A percentile compares a stretch with the other conserved stretches of the same genome.
phyloP scores from a whole-genome alignment of 169 alveolate species.

The Fabrea salina region DNA sequence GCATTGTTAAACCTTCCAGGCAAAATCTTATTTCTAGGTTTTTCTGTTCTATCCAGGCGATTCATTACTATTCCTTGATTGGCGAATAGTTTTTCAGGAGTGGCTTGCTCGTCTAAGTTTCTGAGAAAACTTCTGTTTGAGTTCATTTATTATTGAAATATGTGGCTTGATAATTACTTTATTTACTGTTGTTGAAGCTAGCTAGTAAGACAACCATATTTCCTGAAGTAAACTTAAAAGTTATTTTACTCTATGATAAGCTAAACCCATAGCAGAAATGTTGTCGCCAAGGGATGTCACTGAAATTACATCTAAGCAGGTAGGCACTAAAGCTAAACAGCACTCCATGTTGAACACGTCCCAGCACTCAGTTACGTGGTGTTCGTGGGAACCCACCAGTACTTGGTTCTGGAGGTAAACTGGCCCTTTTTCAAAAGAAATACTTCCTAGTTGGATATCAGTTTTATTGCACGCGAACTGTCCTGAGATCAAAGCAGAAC shows the following conservation, averaged over 20 bases:
- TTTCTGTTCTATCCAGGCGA: too few species aligned
- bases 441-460: not conserved
- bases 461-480: slow-evolving; percentile 27
- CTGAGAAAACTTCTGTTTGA: too few species aligned
- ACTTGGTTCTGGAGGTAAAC: not conserved
- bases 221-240: not conserved
- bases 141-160: too few species aligned
- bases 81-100: too few species aligned
- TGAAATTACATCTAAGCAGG: slow-evolving; percentile 5
- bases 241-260: not conserved
- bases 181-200: too few species aligned
- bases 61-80: too few species aligned
- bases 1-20: too few species aligned
- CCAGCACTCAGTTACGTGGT: slow-evolving; percentile 24
- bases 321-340: slow-evolving; percentile 24
- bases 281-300: slow-evolving; percentile 8
- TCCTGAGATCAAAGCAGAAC: slow-evolving; percentile 18
- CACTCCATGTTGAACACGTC: not conserved
- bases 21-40: too few species aligned
- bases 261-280: slow-evolving; percentile 28
- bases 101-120: too few species aligned
- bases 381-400: not conserved
- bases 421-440: not conserved
- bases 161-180: too few species aligned
- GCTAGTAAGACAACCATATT: not conserved